Evolutionary conservation across 139 green algal species (phyloP), one percentile per base, ranked within the genome.

Genomic region (Chlorella sp.): DNA sequence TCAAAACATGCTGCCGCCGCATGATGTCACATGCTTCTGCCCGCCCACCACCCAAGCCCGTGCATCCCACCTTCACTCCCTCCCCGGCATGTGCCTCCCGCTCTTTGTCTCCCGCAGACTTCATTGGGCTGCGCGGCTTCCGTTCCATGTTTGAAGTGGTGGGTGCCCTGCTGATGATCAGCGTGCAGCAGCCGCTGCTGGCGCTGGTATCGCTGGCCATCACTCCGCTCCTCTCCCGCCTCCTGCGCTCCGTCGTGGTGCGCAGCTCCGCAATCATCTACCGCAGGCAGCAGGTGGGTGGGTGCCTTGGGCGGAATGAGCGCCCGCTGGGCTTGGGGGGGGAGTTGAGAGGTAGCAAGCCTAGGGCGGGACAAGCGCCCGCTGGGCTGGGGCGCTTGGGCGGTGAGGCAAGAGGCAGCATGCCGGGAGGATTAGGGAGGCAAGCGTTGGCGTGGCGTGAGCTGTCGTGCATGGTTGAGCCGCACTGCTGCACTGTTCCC

Each of bases 71-170:
- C 12, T 14, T 19, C 24, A 9, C 64, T 71, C 22, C 21, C 64
- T 71, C 64, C 64, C 64, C 64, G 22, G 22, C 32, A 73, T 28
- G 15, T 34, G 7, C 57, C 2, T 32, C 19, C n/a, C 32, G n/a
- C 22, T 48, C 26, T 48, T 28, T n/a, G 14, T 60, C 0, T 3
- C 34, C 21, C 19, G 37, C 81, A 83, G 91, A 93, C 40, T 91
- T 91, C 21, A 61, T 93, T 5, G 91, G 91, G 30, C 81, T 87
- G 66, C 61, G 91, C 18, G 91, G 91, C 34, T 83, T 91, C n/a
- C 69, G 91, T 48, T 88, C 81, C 73, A 36, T 93, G 60, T 80
- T 93, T 61, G 91, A 93, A 36, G 86, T 91, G 71, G 2, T 84
- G 53, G 88, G 89, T 53, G 77, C 66, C 64, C 40, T 93, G 75